phyloP scores from a whole-genome alignment of 441 rosid genomes.

The Rhodomyrtus psidioides region DNA sequence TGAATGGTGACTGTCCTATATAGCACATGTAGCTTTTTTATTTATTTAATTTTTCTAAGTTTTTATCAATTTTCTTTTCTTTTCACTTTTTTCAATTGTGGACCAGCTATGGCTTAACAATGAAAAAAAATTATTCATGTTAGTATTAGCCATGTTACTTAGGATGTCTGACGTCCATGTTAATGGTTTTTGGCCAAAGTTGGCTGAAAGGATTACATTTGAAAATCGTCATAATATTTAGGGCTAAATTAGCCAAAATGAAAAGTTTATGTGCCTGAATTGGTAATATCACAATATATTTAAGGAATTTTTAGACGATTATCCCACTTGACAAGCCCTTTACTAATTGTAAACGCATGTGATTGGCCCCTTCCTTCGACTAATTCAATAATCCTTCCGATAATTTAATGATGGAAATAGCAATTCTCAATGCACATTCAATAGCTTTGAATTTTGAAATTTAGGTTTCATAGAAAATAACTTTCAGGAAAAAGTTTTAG shows the following conservation, averaged over 20 bases:
- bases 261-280: neutral
- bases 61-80: neutral
- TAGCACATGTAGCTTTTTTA: no score
- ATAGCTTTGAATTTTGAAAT: neutral
- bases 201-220: neutral
- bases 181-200: neutral
- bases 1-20: no score
- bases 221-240: neutral
- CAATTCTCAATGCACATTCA: neutral
- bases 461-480: neutral
- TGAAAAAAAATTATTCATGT: neutral
- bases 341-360: neutral
- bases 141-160: neutral
- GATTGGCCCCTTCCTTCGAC: neutral
- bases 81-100: neutral
- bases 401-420: neutral
- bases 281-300: neutral
- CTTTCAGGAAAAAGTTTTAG: no score
- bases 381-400: neutral
- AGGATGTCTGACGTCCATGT: neutral
- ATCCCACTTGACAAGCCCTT: neutral
- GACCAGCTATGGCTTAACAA: neutral
- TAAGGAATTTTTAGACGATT: neutral
- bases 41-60: neutral
- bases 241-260: rapidly evolving